These are phyloP conservation scores for Trichoderma sp. DNA, from an alignment of 2,329 filamentous ascomycete genomes.

Conservation along the genomic window DNA sequence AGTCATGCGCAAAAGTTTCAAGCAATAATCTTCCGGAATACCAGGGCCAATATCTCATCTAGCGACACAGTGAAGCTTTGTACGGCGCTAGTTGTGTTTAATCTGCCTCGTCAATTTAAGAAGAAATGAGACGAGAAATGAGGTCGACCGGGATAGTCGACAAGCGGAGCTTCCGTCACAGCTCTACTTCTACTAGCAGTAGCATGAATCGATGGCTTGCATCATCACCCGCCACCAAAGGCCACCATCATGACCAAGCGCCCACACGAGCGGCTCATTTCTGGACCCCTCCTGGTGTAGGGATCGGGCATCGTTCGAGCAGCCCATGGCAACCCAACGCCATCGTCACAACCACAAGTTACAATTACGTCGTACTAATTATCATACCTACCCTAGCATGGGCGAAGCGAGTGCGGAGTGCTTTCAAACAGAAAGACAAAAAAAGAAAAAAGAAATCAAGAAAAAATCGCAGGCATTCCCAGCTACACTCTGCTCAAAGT, in stretches of 20 bases:
- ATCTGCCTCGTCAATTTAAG: slow-evolving; percentile 2
- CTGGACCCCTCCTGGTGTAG: neutral
- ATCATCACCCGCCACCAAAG: slow-evolving; percentile 20
- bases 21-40: neutral
- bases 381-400: neutral
- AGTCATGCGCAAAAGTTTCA: neutral
- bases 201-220: slow-evolving; percentile 21
- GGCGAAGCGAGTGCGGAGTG: neutral
- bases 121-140: slow-evolving; percentile 21
- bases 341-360: neutral
- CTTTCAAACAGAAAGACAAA: neutral
- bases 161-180: slow-evolving; percentile 14
- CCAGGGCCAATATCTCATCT: neutral
- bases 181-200: neutral
- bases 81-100: neutral
- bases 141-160: neutral
- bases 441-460: neutral
- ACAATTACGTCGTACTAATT: neutral
- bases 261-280: neutral
- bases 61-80: neutral
- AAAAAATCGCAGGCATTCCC: neutral
- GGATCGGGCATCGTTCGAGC: slow-evolving; percentile 14
- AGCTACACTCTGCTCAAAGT: neutral
- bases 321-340: neutral
- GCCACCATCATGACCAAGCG: neutral